Conservation (phyloP, 2,329 filamentous ascomycete genomes). For the Arthrobotrys sphaeroides region DNA sequence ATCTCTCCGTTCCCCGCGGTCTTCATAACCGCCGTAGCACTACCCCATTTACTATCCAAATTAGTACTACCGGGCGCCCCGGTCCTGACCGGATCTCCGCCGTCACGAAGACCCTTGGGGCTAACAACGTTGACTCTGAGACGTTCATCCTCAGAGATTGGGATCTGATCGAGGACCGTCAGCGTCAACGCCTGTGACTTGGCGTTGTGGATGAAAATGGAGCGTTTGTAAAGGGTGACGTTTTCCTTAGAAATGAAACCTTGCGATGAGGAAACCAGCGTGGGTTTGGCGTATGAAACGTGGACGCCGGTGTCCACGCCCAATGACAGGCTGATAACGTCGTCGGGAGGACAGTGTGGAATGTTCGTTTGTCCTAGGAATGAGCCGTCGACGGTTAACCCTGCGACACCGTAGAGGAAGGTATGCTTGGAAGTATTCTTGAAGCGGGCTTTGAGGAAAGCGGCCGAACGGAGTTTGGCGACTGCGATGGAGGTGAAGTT, state of each 20-base stretch:
- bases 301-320: conserved; percentile 70
- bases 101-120: conserved; percentile 65
- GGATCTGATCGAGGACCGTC: conserved; percentile 70
- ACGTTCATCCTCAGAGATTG: conserved; percentile 70
- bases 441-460: conserved; percentile 70
- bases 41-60: conserved; percentile 65
- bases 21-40: conserved; percentile 66
- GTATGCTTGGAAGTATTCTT: conserved; percentile 69
- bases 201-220: conserved; percentile 55
- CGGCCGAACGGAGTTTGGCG: conserved; percentile 70
- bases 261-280: conserved; percentile 61
- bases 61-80: conserved; percentile 58
- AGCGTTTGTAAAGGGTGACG: conserved; percentile 55
- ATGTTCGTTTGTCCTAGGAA: conserved; percentile 70
- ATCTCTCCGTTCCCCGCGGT: conserved; percentile 69
- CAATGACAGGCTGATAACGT: conserved; percentile 67
- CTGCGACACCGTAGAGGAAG: conserved; percentile 67
- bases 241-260: conserved; percentile 56
- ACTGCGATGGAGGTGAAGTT: conserved; percentile 69
- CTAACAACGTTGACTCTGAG: conserved; percentile 66
- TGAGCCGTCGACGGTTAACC: conserved; percentile 71
- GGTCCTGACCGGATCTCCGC: conserved; percentile 61
- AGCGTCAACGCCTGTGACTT: conserved; percentile 62
- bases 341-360: conserved; percentile 68
- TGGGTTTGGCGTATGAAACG: conserved; percentile 68